Percentiles rank a stretch among this genome's conserved stretches.
Conservation (phyloP, 2,329 filamentous ascomycete species). For the Aspergillus sp. region DNA sequence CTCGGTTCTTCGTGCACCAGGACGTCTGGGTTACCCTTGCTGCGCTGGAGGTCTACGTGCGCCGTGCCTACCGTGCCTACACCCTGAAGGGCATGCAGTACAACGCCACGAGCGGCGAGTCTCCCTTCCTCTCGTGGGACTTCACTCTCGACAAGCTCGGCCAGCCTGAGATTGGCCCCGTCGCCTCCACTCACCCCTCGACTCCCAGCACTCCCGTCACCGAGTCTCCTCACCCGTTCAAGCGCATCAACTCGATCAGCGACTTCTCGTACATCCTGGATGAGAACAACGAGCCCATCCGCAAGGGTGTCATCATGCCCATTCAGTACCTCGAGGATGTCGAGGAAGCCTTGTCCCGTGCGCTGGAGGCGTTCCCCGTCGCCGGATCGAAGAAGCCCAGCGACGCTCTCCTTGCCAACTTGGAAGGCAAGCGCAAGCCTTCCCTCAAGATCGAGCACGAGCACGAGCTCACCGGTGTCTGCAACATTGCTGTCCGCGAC, state of each 20-base stretch:
- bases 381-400: conserved; percentile 48
- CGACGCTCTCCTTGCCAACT: conserved; percentile 60
- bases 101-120: conserved; percentile 58
- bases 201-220: conserved; percentile 68
- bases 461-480: conserved; percentile 81
- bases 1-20: conserved; percentile 88
- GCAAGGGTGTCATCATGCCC: conserved; percentile 91
- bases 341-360: conserved; percentile 77
- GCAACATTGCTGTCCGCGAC: conserved; percentile 87
- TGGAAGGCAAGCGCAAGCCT: conserved; percentile 64
- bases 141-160: conserved; percentile 91
- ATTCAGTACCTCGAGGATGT: conserved; percentile 91
- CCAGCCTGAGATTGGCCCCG: conserved; percentile 78
- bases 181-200: conserved; percentile 69
- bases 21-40: conserved; percentile 93
- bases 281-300: conserved; percentile 66
- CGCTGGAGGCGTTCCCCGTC: conserved; percentile 72
- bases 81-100: conserved; percentile 85
- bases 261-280: conserved; percentile 85
- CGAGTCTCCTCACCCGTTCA: conserved; percentile 56
- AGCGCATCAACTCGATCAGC: conserved; percentile 88
- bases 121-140: conserved; percentile 86
- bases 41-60: conserved; percentile 91
- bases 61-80: conserved; percentile 94
- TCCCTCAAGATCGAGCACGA: conserved; percentile 50